Evolutionary conservation across 176 grass and related monocot species (phyloP).

Genomic region (Rhipidocladum racemiflorum): DNA sequence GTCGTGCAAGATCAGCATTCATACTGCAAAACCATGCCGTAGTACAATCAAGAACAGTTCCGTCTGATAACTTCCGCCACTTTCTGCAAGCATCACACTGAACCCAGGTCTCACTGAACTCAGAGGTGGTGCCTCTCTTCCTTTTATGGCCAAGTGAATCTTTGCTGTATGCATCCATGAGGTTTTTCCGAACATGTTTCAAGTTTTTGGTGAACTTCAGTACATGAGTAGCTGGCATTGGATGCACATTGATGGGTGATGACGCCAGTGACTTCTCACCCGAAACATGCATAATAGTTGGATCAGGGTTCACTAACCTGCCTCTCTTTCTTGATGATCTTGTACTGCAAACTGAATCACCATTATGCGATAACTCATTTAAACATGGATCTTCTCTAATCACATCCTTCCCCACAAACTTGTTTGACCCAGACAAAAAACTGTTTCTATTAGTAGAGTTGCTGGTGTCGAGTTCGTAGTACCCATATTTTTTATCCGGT

Average conservation of each 20-base stretch:
- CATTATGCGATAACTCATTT: neutral
- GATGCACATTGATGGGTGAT: constrained; percentile 15
- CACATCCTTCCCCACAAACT: constrained; percentile 30
- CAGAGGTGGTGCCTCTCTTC: constrained; percentile 41
- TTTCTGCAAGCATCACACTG: constrained; percentile 97
- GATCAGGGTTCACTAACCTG: constrained; percentile 41
- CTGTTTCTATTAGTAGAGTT: constrained; percentile 32
- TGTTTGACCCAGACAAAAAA: constrained; percentile 34
- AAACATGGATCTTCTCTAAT: constrained; percentile 33
- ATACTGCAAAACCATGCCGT: constrained; percentile 93
- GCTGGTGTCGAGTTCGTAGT: constrained; percentile 68
- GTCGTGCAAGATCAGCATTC: constrained; percentile 62
- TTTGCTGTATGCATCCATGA: constrained; percentile 41
- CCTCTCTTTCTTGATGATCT: constrained; percentile 51
- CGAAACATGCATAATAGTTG: constrained; percentile 18
- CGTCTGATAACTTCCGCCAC: constrained; percentile 62
- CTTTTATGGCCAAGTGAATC: constrained; percentile 44
- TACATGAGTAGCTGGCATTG: constrained; percentile 37
- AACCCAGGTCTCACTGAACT: constrained; percentile 73
- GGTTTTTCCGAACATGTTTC: constrained; percentile 56
- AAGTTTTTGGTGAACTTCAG: constrained; percentile 49
- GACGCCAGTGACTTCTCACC: constrained; percentile 24
- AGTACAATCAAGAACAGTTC: constrained; percentile 52
- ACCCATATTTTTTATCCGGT: constrained; percentile 75
- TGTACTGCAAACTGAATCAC: constrained; percentile 41